A percentile compares a stretch with the other conserved stretches of the same genome.
Conservation (phyloP, 768 basidiomycete genomes). For the Coprinopsis marcescibilis region DNA sequence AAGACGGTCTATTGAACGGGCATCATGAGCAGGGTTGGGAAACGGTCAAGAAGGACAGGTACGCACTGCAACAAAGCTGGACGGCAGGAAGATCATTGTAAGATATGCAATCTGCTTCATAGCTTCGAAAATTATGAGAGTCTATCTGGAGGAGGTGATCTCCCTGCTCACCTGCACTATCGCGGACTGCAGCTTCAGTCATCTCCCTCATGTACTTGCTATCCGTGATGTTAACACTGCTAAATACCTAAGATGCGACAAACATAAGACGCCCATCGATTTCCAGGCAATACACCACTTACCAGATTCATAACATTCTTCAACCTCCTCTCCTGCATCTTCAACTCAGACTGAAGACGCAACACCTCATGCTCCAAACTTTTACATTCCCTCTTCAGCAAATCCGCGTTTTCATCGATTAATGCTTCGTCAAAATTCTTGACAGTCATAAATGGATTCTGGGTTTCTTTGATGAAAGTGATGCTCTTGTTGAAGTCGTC, state of each 20-base stretch:
- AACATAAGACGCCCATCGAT: too few relatives aligned
- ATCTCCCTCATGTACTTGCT: conserved; percentile 46
- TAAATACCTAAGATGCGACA: conserved; percentile 45
- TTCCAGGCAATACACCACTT: too few relatives aligned
- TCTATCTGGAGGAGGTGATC: background rate
- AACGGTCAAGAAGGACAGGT: background rate
- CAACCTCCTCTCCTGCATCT: conserved; percentile 43
- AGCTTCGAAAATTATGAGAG: conserved; percentile 19
- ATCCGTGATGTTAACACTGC: conserved; percentile 52
- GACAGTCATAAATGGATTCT: conserved; percentile 44
- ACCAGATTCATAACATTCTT: conserved; percentile 52
- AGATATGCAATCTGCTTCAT: conserved; percentile 54
- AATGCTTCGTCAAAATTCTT: conserved; percentile 25
- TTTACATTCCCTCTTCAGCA: conserved; percentile 42
- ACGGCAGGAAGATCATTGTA: conserved; percentile 58
- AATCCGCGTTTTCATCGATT: conserved; percentile 20
- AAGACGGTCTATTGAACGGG: conserved; percentile 31
- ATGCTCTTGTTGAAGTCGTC: conserved; percentile 51
- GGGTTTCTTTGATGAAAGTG: conserved; percentile 40
- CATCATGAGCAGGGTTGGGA: background rate
- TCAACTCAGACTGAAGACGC: conserved; percentile 33
- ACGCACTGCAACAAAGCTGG: conserved; percentile 41
- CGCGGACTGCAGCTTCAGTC: conserved; percentile 45
- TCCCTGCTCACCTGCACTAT: conserved; percentile 36
- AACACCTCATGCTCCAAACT: conserved; percentile 47